phyloP scores from a whole-genome alignment of 176 grass and related monocot genomes.

The Lolium multiflorum region DNA sequence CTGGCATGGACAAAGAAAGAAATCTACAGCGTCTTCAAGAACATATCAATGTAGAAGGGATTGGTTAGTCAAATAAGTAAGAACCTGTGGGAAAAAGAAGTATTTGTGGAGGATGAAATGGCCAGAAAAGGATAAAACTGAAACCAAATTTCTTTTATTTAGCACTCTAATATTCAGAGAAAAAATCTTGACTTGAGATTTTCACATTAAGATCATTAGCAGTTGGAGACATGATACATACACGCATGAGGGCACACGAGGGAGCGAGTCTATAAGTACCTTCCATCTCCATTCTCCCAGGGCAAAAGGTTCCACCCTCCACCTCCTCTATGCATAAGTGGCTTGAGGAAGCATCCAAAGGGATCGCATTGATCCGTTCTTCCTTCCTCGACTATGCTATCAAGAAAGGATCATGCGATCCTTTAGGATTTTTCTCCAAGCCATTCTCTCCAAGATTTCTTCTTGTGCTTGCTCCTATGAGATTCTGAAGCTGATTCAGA shows the following conservation, averaged over 20 bases:
- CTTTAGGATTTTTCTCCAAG: conserved; percentile 51
- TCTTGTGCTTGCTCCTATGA: background rate
- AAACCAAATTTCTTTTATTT: background rate
- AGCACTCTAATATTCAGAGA: background rate
- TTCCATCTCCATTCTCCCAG: conserved; percentile 25
- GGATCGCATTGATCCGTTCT: conserved; percentile 55
- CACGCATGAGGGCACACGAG: background rate
- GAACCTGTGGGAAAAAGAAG: background rate
- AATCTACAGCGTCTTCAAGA: background rate
- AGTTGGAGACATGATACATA: conserved; percentile 3
- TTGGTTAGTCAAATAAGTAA: background rate
- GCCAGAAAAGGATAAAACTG: background rate
- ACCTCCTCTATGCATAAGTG: conserved; percentile 22
- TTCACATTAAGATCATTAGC: background rate
- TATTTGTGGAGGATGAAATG: background rate
- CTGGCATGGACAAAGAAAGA: no score
- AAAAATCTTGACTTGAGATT: background rate
- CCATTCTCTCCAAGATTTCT: background rate
- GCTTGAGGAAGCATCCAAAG: conserved; percentile 53
- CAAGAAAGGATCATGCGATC: conserved; percentile 50
- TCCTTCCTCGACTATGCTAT: background rate
- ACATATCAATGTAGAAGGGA: background rate
- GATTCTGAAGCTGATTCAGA: conserved; percentile 12
- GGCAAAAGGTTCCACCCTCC: background rate
- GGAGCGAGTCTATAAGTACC: conserved; percentile 23